Evolutionary conservation across 495 filamentous ascomycete species (phyloP), one percentile per base, ranked within the genome.

Genomic region (Rostrohypoxylon terebratum): DNA sequence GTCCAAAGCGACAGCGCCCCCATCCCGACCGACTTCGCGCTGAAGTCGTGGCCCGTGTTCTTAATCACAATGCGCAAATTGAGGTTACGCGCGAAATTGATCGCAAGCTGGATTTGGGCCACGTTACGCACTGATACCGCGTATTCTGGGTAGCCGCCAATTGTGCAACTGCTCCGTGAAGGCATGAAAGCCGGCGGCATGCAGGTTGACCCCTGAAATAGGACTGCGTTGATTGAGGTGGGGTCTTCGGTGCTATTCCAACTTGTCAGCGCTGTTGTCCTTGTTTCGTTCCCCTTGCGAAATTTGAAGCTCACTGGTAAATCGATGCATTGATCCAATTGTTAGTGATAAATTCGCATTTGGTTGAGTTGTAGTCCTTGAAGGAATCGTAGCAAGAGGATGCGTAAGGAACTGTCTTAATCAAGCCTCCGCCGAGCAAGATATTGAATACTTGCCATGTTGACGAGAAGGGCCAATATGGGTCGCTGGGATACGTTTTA

Each of bases 21-120:
- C 9, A 84, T 77, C 54, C 86, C 83, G 3, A 83, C 82, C 5
- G 83, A 84, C 68, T 87, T 81, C 25, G 84, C 87, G 23, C 75
- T 79, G 59, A 86, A 84, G 73, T 89, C 87, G 66, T 89, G 83
- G 10, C 85, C 85, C 11, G 82, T 85, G 59, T 85, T 86, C 77
- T 90, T 90, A 63, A 93, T 82, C 0, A 89, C 86, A 16, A 93
- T 74, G 13, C 90, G 83, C 3, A 92, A 63, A 38, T 87, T 87
- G 1, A 79, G 63, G 21, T 89, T 86, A 4, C 86, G 82, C 0
- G 90, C 90, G 77, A 91, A 90, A 75, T 88, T 88, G 9, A 93
- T 78, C 1, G 88, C 86, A 3, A 87, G 80, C 71, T 89, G 87
- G 33, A 92, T 82, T 55, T 93, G 85, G 9, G 80, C 77, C 0